phyloP scores from a whole-genome alignment of 176 grass and related monocot species.

The Musa troglodytarum region DNA sequence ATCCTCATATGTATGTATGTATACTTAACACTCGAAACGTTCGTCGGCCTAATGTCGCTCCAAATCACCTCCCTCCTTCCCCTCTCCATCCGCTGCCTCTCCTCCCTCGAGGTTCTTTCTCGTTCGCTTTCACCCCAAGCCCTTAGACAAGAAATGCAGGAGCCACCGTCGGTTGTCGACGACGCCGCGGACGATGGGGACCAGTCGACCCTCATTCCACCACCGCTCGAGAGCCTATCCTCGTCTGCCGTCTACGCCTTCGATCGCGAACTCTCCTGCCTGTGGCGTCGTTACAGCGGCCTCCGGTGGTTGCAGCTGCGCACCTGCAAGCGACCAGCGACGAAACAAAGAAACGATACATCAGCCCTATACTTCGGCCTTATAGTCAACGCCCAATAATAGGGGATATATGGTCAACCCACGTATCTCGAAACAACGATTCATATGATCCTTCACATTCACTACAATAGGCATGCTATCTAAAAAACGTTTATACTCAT shows the following conservation, averaged over 20 bases:
- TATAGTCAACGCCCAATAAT: too few species aligned
- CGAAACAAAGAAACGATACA: not conserved
- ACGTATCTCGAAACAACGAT: too few species aligned
- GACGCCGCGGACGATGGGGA: constrained; percentile 12
- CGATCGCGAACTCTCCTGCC: constrained; percentile 46
- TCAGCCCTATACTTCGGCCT: too few species aligned
- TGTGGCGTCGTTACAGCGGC: constrained; percentile 40
- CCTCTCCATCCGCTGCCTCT: constrained; percentile 47
- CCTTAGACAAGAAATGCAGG: too few species aligned
- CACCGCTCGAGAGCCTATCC: constrained; percentile 53
- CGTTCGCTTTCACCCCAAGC: constrained; percentile 31
- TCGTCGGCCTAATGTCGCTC: constrained; percentile 19
- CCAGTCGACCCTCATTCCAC: not conserved
- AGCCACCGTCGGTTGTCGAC: not conserved
- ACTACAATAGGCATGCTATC: too few species aligned
- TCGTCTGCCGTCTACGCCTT: constrained; percentile 38
- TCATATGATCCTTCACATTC: too few species aligned
- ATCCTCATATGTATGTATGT: too few species aligned
- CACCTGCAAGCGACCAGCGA: constrained; percentile 65
- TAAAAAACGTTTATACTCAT: too few species aligned
- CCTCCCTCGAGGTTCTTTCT: constrained; percentile 56
- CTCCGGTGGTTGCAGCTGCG: constrained; percentile 66
- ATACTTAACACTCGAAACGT: too few species aligned
- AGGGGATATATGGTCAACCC: too few species aligned
- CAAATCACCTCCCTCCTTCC: constrained; percentile 42